A percentile compares a stretch with the other conserved stretches of the same genome.
phyloP scores from a whole-genome alignment of 345 rosid species.

The Syzygium oleosum region DNA sequence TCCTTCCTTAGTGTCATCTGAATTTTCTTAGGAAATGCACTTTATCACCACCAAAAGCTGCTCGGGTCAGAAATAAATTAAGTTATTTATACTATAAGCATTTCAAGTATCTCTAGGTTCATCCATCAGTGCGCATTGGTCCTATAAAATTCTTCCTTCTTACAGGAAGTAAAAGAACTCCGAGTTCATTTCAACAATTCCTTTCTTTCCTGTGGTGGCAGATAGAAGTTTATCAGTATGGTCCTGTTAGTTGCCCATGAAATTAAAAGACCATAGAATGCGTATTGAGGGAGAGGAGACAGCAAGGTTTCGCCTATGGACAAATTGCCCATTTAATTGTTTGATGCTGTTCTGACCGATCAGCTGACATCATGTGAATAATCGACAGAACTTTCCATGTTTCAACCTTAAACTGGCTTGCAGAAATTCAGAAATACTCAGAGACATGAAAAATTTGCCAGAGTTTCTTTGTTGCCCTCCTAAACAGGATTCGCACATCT shows the following conservation, averaged over 20 bases:
- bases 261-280: not conserved
- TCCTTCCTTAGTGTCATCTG: conserved; percentile 11
- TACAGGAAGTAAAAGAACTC: not conserved
- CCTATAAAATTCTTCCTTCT: not conserved
- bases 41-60: not conserved
- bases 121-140: not conserved
- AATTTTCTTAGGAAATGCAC: not conserved
- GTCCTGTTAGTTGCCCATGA: too few relatives aligned
- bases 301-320: not conserved
- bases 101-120: not conserved
- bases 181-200: not conserved
- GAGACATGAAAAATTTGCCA: not conserved
- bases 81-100: too few relatives aligned
- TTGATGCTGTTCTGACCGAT: not conserved
- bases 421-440: too few relatives aligned
- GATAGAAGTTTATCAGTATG: not conserved
- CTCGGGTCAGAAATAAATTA: not conserved
- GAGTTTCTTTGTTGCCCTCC: not conserved
- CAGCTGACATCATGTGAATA: not conserved
- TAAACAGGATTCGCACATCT: not conserved
- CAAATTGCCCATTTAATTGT: not conserved
- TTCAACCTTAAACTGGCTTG: not conserved
- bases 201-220: not conserved
- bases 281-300: not conserved
- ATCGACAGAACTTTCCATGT: conserved; percentile 6